These are phyloP conservation scores for Neonothopanus nambi DNA, from an alignment of 1,284 basidiomycete species.

Conservation along the genomic window DNA sequence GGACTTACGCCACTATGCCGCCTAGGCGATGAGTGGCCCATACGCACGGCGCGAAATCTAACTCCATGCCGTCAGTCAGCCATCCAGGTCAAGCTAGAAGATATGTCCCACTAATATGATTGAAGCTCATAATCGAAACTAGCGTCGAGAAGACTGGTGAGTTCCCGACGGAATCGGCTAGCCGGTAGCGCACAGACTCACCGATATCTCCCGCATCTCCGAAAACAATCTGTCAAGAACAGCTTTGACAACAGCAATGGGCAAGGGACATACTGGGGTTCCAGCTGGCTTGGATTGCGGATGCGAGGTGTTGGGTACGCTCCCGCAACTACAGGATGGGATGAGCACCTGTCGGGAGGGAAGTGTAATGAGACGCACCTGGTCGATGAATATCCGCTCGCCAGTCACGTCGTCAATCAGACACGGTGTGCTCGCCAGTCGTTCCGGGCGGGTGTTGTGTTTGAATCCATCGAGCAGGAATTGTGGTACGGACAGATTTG, in stretches of 20 bases:
- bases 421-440: constrained; percentile 19
- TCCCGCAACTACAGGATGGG: constrained; percentile 16
- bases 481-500: constrained; percentile 23
- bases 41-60: constrained; percentile 23
- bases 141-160: background rate
- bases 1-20: constrained; percentile 23
- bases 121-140: constrained; percentile 25
- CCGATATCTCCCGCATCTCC: constrained; percentile 22
- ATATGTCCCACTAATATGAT: constrained; percentile 23
- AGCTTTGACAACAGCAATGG: background rate
- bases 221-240: background rate
- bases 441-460: constrained; percentile 21
- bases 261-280: constrained; percentile 16
- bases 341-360: background rate
- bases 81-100: constrained; percentile 4
- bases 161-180: constrained; percentile 1
- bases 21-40: constrained; percentile 26
- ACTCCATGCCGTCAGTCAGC: background rate
- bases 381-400: constrained; percentile 19
- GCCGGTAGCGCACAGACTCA: constrained; percentile 8
- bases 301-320: constrained; percentile 19
- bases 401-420: constrained; percentile 24
- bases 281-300: constrained; percentile 19
- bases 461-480: constrained; percentile 21
- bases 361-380: constrained; percentile 15